Percentiles rank a stretch among this genome's conserved stretches.
Evolutionary conservation across 148 eudicot genomes (phyloP).

Genomic region (Simmondsia chinensis): DNA sequence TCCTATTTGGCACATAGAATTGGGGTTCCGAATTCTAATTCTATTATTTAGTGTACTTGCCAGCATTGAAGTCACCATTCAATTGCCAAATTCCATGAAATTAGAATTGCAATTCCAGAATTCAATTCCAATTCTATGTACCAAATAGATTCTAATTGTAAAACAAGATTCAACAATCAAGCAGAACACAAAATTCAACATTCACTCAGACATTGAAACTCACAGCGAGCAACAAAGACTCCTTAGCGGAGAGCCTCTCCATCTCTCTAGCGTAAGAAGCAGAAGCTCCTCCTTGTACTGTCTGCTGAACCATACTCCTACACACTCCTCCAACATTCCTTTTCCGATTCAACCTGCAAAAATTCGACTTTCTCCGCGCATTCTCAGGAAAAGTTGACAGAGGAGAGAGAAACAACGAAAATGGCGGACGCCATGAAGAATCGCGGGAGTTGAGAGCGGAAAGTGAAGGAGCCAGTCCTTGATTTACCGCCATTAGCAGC

Average conservation of each 20-base stretch:
- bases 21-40: no score
- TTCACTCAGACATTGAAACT: conserved; percentile 5
- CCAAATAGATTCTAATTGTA: background rate
- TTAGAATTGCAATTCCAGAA: background rate
- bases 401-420: background rate
- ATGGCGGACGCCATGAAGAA: conserved; percentile 1
- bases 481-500: no score
- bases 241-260: conserved; percentile 89
- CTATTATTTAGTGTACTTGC: no score
- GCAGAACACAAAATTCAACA: no score
- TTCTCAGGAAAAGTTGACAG: conserved; percentile 3
- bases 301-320: conserved; percentile 49
- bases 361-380: conserved; percentile 1
- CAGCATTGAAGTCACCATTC: no score
- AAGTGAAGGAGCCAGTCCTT: conserved; percentile 7
- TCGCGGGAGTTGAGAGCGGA: background rate
- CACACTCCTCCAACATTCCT: conserved; percentile 7
- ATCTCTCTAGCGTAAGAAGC: conserved; percentile 77
- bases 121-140: background rate
- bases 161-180: background rate
- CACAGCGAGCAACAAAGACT: conserved; percentile 82
- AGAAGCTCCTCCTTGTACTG: conserved; percentile 54
- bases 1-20: no score
- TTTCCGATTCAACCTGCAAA: conserved; percentile 8
- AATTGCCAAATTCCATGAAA: background rate